These are phyloP conservation scores for Backusella australiensis DNA, from an alignment of 192 early-diverging fungal species.

Conservation along the genomic window DNA sequence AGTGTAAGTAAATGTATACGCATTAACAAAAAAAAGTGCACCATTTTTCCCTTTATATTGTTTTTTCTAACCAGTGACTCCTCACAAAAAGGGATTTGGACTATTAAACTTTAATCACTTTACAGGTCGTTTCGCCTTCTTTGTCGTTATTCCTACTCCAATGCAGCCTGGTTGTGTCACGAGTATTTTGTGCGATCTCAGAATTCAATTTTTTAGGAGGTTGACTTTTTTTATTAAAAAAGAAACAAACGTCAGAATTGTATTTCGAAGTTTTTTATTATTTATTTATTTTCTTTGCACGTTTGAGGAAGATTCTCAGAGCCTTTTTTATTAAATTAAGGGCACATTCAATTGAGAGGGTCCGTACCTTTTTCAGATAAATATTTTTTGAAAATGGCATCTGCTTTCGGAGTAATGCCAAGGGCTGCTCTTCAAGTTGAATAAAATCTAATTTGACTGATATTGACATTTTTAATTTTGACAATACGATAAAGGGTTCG, in stretches of 20 bases:
- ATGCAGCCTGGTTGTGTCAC: not conserved
- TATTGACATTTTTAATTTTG: slow-evolving; percentile 71
- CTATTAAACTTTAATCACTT: not conserved
- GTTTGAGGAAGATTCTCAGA: not conserved
- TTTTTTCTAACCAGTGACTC: not conserved
- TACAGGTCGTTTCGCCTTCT: not conserved
- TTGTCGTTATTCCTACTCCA: not conserved
- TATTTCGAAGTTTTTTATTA: not conserved
- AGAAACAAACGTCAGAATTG: not conserved
- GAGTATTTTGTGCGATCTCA: not conserved
- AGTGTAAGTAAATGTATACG: not conserved
- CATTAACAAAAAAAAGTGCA: not conserved
- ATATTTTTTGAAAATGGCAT: slow-evolving; percentile 56
- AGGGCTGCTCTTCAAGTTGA: slow-evolving; percentile 70
- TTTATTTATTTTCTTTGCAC: not conserved
- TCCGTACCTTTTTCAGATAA: slow-evolving; percentile 66
- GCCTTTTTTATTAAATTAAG: slow-evolving; percentile 1
- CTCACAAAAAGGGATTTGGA: not conserved
- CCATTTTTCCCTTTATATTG: not conserved
- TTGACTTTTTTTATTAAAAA: not conserved
- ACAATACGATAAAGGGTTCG: slow-evolving; percentile 90
- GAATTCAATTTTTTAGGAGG: not conserved
- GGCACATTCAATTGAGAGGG: slow-evolving; percentile 28
- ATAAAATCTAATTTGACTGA: slow-evolving; percentile 90
- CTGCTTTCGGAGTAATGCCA: slow-evolving; percentile 60